phyloP scores from a whole-genome alignment of 2,329 filamentous ascomycete genomes.

The Fusarium decemcellulare region DNA sequence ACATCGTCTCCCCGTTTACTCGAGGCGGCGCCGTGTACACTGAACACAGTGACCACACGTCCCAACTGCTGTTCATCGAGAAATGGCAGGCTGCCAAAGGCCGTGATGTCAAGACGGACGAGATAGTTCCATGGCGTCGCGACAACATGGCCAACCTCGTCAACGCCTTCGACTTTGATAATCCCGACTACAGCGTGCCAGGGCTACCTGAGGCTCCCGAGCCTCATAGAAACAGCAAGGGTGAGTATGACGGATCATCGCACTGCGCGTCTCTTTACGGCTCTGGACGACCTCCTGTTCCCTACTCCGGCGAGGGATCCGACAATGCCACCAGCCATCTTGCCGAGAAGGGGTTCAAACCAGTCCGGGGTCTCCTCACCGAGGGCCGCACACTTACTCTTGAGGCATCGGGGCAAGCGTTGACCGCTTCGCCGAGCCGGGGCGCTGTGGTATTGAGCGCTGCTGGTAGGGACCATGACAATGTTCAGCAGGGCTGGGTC shows the following conservation, averaged over 20 bases:
- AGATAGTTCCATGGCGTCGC: conserved; percentile 51
- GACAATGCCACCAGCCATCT: not conserved
- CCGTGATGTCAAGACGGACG: conserved; percentile 53
- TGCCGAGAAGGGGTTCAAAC: not conserved
- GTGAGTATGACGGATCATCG: not conserved
- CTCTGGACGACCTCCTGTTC: not conserved
- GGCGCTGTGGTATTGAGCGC: not conserved
- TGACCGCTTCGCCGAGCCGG: not conserved
- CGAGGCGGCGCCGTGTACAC: conserved; percentile 54
- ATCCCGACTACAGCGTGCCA: conserved; percentile 65
- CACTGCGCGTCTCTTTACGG: not conserved
- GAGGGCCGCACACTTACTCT: not conserved
- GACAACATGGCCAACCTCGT: conserved; percentile 53
- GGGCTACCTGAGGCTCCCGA: conserved; percentile 52
- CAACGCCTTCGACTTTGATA: conserved; percentile 60
- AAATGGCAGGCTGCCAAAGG: conserved; percentile 58
- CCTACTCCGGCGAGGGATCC: not conserved
- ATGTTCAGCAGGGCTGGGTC: not conserved
- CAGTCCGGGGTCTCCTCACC: not conserved
- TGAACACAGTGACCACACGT: conserved; percentile 68
- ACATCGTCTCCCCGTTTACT: not conserved
- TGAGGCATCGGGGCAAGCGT: not conserved
- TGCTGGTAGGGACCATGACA: not conserved
- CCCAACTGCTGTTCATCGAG: conserved; percentile 68
- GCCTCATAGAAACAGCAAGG: not conserved